Evolutionary conservation across 805 yeast species (phyloP).

Genomic region (Kodamaea kaohsiungensis): DNA sequence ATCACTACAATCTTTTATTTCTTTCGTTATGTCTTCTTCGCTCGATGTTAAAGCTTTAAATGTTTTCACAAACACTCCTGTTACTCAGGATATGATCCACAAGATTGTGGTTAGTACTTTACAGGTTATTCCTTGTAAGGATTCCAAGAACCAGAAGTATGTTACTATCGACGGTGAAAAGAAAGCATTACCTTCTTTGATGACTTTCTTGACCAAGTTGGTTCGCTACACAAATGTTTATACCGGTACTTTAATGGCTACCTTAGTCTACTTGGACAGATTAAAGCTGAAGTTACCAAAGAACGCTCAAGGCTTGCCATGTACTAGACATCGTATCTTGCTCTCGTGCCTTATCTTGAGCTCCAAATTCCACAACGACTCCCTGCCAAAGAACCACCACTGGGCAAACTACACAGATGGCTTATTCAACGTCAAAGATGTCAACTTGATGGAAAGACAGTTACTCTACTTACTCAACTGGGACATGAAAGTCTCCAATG

Average conservation of each 20-base stretch:
- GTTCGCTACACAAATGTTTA: slow-evolving; percentile 78
- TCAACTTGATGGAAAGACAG: slow-evolving; percentile 81
- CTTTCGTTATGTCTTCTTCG: slow-evolving; percentile 2
- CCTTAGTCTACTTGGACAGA: slow-evolving; percentile 66
- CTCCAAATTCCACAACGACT: slow-evolving; percentile 75
- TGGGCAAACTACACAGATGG: slow-evolving; percentile 83
- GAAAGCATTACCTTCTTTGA: slow-evolving; percentile 62
- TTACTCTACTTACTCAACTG: slow-evolving; percentile 66
- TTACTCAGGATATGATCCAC: slow-evolving; percentile 73
- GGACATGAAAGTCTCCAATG: slow-evolving; percentile 55
- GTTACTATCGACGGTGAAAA: slow-evolving; percentile 26
- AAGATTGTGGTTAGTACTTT: slow-evolving; percentile 65
- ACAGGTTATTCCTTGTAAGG: slow-evolving; percentile 65
- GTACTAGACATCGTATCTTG: slow-evolving; percentile 77
- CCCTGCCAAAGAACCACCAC: slow-evolving; percentile 73
- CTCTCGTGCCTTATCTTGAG: slow-evolving; percentile 73
- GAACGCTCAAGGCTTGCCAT: slow-evolving; percentile 75
- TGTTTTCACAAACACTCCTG: slow-evolving; percentile 62
- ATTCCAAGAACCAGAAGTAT: slow-evolving; percentile 30
- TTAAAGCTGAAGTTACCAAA: slow-evolving; percentile 61
- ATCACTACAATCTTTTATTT: neutral
- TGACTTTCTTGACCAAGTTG: slow-evolving; percentile 70
- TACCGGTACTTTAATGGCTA: slow-evolving; percentile 74
- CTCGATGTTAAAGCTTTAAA: slow-evolving; percentile 54
- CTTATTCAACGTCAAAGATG: slow-evolving; percentile 63